Conservation (phyloP, 2,329 filamentous ascomycete species). For the Onygenales sp. region DNA sequence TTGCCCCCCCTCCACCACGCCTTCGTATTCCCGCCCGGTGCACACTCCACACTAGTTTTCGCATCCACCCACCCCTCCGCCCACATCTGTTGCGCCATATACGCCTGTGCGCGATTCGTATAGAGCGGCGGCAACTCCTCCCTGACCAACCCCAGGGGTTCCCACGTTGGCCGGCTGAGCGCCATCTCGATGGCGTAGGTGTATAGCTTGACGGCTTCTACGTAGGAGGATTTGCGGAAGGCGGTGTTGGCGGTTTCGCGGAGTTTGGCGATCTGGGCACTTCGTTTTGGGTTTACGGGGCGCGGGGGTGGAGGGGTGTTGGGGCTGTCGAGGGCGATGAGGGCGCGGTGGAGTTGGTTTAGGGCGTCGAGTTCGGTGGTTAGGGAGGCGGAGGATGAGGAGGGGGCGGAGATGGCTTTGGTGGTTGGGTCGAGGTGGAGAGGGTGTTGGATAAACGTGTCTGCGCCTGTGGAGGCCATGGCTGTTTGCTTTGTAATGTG, state of each 20-base stretch:
- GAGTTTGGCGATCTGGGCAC: constrained; percentile 78
- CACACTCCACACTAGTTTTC: constrained; percentile 77
- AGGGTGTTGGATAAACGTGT: constrained; percentile 65
- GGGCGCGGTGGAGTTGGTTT: constrained; percentile 69
- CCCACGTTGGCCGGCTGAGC: constrained; percentile 71
- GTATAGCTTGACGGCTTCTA: constrained; percentile 73
- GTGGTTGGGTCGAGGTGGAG: constrained; percentile 71
- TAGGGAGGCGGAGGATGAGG: constrained; percentile 54
- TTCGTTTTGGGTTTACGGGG: constrained; percentile 86
- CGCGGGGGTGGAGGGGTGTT: constrained; percentile 75
- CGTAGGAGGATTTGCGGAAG: constrained; percentile 67
- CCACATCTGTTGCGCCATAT: constrained; percentile 77
- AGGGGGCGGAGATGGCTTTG: constrained; percentile 57
- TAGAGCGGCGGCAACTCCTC: constrained; percentile 76
- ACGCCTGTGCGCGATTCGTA: constrained; percentile 80
- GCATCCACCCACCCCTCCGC: constrained; percentile 80
- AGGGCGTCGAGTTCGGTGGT: constrained; percentile 51
- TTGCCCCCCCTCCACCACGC: constrained; percentile 84
- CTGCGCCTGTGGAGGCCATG: constrained; percentile 3
- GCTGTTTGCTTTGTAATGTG: no score
- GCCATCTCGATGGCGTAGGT: constrained; percentile 86
- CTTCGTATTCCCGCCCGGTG: constrained; percentile 80
- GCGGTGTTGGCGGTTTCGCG: constrained; percentile 77
- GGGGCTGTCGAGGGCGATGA: constrained; percentile 57
- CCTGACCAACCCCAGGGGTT: constrained; percentile 69